Evolutionary conservation across 208 protist species (phyloP).

Genomic region (Strigomonas galati): DNA sequence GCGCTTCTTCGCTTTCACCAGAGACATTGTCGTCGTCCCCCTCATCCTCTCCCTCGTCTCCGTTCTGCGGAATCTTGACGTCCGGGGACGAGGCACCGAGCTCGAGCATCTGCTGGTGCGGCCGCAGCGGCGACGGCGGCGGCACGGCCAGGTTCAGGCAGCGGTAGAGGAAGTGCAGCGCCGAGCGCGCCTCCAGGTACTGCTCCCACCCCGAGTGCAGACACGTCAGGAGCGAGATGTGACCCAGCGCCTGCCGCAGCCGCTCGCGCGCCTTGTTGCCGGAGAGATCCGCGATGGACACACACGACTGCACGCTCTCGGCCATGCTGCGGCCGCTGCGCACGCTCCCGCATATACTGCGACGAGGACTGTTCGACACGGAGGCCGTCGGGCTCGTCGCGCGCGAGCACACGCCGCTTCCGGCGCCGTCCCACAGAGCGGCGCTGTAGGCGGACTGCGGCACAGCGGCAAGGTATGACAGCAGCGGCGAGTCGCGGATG

Average conservation of each 20-base stretch:
- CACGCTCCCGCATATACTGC: background rate
- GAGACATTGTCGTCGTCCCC: too few relatives aligned
- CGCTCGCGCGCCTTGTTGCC: constrained; percentile 5
- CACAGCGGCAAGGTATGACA: constrained; percentile 7
- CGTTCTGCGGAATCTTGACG: too few relatives aligned
- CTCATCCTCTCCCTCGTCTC: background rate
- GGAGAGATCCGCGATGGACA: constrained; percentile 4
- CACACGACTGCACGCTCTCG: constrained; percentile 8
- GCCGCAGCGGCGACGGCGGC: constrained; percentile 4
- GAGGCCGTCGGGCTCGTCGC: background rate
- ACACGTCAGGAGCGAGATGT: constrained; percentile 10
- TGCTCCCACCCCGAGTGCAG: constrained; percentile 5
- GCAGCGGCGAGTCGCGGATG: constrained; percentile 9
- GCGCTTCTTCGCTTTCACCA: too few relatives aligned
- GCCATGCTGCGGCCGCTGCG: too few relatives aligned
- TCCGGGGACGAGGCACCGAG: too few relatives aligned
- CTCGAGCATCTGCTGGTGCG: too few relatives aligned
- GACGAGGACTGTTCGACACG: constrained; percentile 6
- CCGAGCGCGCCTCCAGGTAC: constrained; percentile 3
- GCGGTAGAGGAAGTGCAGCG: constrained; percentile 8
- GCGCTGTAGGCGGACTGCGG: constrained; percentile 5
- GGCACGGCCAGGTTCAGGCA: constrained; percentile 1
- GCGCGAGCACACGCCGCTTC: background rate
- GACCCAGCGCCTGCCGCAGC: constrained; percentile 4
- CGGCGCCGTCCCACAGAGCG: constrained; percentile 9